Percentiles rank a stretch among this genome's conserved stretches.
phyloP scores from a whole-genome alignment of 768 basidiomycete species.

The Agrocybe pediades region DNA sequence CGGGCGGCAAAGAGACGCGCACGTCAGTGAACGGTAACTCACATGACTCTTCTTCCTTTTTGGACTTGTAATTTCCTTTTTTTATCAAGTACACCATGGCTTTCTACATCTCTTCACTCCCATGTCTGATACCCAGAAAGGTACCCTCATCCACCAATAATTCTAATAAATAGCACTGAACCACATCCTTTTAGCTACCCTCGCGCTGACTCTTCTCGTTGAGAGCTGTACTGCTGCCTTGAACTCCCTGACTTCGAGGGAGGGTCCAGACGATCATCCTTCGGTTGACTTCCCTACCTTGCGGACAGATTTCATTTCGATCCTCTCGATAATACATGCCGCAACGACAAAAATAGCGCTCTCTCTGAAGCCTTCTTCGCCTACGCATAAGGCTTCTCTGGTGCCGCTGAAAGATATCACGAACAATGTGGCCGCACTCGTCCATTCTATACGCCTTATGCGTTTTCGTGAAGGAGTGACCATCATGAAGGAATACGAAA shows the following conservation, averaged over 20 bases:
- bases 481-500: conserved; percentile 44
- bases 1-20: background rate
- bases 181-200: conserved; percentile 23
- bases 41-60: conserved; percentile 14
- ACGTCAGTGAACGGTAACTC: conserved; percentile 15
- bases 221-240: conserved; percentile 42
- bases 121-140: conserved; percentile 45
- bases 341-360: conserved; percentile 64
- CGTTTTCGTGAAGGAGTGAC: conserved; percentile 45
- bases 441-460: conserved; percentile 52
- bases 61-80: conserved; percentile 7
- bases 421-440: conserved; percentile 47
- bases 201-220: conserved; percentile 32
- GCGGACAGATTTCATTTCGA: conserved; percentile 55
- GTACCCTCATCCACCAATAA: conserved; percentile 17
- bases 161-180: background rate
- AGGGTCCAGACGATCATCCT: conserved; percentile 17
- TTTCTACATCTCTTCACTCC: conserved; percentile 8
- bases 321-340: conserved; percentile 59
- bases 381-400: conserved; percentile 51
- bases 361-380: conserved; percentile 58
- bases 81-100: conserved; percentile 15
- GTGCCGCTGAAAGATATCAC: conserved; percentile 56
- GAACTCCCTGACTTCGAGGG: conserved; percentile 22
- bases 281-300: conserved; percentile 38